Evolutionary conservation across 1,284 basidiomycete genomes (phyloP), one percentile per base, ranked within the genome.

Genomic region (Leccinum pachyderme): DNA sequence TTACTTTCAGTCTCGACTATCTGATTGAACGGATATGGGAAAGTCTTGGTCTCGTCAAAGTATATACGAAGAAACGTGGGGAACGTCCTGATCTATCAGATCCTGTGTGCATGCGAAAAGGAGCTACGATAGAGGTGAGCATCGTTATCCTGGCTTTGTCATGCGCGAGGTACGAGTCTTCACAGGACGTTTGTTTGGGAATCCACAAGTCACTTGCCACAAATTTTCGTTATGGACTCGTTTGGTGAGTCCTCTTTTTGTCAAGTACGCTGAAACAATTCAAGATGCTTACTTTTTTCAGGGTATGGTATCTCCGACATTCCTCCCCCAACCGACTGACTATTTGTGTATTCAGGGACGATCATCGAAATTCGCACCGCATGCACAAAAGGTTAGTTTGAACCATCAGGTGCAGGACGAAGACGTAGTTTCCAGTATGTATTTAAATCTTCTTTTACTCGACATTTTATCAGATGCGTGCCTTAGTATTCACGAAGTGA

Each of bases 21-120:
- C 80, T 98, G 31, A 81, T 95, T 57, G 93, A 93, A 59, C 81
- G 86, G 41, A 92, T 98, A 59, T 98, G 96, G 95, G 88, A 89
- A 56, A 86, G 92, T 59, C 80, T 95, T 18, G 79, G 81, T 37
- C 81, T 95, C 18, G 93, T 95, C 51, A 95, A 94, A 72, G 86
- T 98, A 53, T 98, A 98, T 74, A 98, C 95, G 2, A 98, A 98
- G 75, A 95, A 95, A 72, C 83, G 96, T 47, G 96, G 95, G n/a
- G 91, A 81, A 32, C 90, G 91, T 62, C 94, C 96, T 2, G 96
- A 98, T 70, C 74, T 98, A 18, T 75, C 79, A 1, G 96, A 98
- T 73, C 96, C 96, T n/a, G 86, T 98, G 49, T 95, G 95, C 69
- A 75, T 98, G 61, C 81, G 95, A 52, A 90, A 85, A 65, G 96